Evolutionary conservation across 805 yeast species (phyloP).

Genomic region (Cephaloascus albidus): DNA sequence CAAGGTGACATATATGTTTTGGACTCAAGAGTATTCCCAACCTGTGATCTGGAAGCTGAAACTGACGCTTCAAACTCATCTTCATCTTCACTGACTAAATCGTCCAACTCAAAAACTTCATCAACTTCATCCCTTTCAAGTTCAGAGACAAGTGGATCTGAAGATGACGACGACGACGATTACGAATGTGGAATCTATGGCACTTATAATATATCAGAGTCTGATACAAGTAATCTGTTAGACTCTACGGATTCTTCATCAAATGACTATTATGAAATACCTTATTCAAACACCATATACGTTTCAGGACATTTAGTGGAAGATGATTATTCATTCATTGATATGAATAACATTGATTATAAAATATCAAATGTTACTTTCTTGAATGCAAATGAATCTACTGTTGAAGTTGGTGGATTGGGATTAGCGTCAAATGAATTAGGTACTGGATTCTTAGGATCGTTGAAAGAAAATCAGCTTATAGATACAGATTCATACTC

Average conservation of each 20-base stretch:
- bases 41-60: constrained; percentile 9
- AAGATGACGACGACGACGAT: no score
- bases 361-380: constrained; percentile 17
- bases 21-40: constrained; percentile 8
- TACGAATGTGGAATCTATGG: not conserved
- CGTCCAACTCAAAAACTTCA: not conserved
- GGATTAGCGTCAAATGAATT: constrained; percentile 29
- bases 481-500: constrained; percentile 35
- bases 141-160: not conserved
- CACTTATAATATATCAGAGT: not conserved
- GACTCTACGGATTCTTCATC: not conserved
- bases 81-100: not conserved
- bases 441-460: constrained; percentile 17
- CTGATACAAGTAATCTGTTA: not conserved
- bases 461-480: constrained; percentile 14
- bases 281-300: not conserved
- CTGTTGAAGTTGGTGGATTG: constrained; percentile 29
- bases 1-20: constrained; percentile 28
- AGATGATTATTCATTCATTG: not conserved
- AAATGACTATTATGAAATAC: not conserved
- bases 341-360: constrained; percentile 7
- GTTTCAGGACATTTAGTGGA: not conserved
- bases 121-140: not conserved
- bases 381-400: constrained; percentile 24
- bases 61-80: constrained; percentile 1